phyloP scores from a whole-genome alignment of 2,329 filamentous ascomycete species.

The Sclerotinia nivalis region DNA sequence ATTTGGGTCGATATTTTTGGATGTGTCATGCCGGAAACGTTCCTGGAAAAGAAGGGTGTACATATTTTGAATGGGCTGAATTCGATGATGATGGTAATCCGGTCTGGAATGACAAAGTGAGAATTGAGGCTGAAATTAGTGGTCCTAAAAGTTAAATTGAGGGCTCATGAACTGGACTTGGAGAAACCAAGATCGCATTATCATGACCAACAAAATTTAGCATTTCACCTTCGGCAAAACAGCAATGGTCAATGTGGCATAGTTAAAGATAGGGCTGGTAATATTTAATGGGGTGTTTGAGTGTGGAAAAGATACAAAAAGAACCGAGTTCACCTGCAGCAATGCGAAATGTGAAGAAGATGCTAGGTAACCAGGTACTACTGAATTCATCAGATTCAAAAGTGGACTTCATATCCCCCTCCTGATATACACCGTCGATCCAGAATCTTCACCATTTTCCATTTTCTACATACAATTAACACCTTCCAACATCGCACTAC shows the following conservation, averaged over 20 bases:
- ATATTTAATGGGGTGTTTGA: no score
- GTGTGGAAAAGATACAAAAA: no score
- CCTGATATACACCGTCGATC: no score
- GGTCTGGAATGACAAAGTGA: conserved; percentile 50
- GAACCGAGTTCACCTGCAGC: background rate
- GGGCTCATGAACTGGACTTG: background rate
- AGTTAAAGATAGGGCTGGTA: background rate
- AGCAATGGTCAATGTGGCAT: no score
- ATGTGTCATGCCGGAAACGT: conserved; percentile 82
- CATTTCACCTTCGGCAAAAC: background rate
- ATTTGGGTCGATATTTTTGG: conserved; percentile 83
- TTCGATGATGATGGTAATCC: conserved; percentile 88
- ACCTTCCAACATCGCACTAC: no score
- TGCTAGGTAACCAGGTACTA: no score
- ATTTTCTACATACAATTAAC: no score
- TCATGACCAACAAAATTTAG: no score
- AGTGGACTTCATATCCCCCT: no score
- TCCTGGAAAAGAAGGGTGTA: conserved; percentile 68
- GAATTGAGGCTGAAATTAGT: background rate
- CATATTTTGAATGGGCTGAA: conserved; percentile 81
- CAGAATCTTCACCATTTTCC: no score
- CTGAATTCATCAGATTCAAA: no score
- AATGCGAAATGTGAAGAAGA: no score
- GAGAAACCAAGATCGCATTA: background rate
- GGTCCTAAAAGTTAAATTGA: background rate